A percentile compares a stretch with the other conserved stretches of the same genome.
Conservation (phyloP, 129 eudicot species). For the Ambrosia trifida region DNA sequence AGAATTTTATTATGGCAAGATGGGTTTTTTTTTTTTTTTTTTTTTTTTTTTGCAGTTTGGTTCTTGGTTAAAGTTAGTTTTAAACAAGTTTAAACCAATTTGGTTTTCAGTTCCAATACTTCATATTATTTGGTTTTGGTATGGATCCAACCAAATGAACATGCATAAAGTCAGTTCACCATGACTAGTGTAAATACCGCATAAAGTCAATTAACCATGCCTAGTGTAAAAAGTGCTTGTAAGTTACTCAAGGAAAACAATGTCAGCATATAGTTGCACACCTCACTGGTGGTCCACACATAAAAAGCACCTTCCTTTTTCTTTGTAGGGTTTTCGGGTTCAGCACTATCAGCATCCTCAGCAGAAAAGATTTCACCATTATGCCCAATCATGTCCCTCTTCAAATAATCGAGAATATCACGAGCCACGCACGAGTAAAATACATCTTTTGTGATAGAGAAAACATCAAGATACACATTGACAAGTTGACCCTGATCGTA, state of each 20-base stretch:
- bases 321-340: slow-evolving; percentile 52
- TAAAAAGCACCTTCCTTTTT: slow-evolving; percentile 97
- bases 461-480: slow-evolving; percentile 71
- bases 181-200: too few species aligned
- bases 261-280: slow-evolving; percentile 19
- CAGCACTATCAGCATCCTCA: slow-evolving; percentile 96
- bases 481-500: slow-evolving; percentile 93
- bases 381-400: slow-evolving; percentile 88
- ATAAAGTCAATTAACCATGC: neutral
- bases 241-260: slow-evolving; percentile 6
- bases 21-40: too few species aligned
- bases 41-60: neutral
- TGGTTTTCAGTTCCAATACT: too few species aligned
- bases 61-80: neutral
- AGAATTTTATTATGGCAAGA: neutral
- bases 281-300: slow-evolving; percentile 78
- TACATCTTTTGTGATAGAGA: slow-evolving; percentile 66
- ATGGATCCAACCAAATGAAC: neutral
- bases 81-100: neutral
- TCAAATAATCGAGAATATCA: slow-evolving; percentile 85
- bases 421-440: slow-evolving; percentile 63
- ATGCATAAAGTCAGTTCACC: too few species aligned
- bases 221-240: neutral
- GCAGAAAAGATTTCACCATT: slow-evolving; percentile 88
- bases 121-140: neutral